These are phyloP conservation scores for Xylaria sp. DNA, from an alignment of 2,329 filamentous ascomycete species.

Conservation along the genomic window DNA sequence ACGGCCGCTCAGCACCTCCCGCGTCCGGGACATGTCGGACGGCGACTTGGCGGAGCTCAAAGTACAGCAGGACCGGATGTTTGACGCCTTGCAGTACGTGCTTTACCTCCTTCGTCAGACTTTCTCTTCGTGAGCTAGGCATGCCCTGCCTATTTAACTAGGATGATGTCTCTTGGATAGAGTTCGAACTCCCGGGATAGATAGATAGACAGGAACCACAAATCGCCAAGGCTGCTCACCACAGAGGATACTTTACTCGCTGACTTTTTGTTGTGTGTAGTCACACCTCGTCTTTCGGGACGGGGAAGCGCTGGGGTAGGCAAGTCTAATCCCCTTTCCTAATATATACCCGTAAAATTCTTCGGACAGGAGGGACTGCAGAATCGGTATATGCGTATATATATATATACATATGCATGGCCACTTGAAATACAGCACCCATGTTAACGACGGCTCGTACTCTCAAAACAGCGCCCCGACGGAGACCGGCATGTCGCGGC, in stretches of 20 bases:
- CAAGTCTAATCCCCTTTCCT: slow-evolving; percentile 37
- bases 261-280: too few relatives aligned
- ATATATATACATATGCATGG: not conserved
- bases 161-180: too few relatives aligned
- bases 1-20: slow-evolving; percentile 11
- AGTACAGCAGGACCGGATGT: slow-evolving; percentile 61
- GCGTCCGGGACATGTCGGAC: not conserved
- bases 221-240: too few relatives aligned
- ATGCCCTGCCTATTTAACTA: too few relatives aligned
- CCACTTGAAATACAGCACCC: not conserved
- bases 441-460: slow-evolving; percentile 20
- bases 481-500: slow-evolving; percentile 76
- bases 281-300: slow-evolving; percentile 67
- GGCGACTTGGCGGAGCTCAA: slow-evolving; percentile 42
- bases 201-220: too few relatives aligned
- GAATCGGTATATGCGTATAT: not conserved
- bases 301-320: slow-evolving; percentile 68
- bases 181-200: too few relatives aligned
- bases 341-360: slow-evolving; percentile 4
- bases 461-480: slow-evolving; percentile 47
- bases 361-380: too few relatives aligned
- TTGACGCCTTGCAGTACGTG: slow-evolving; percentile 68
- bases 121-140: too few relatives aligned
- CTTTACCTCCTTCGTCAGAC: too few relatives aligned
- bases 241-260: too few relatives aligned